Evolutionary conservation across 2,329 filamentous ascomycete species (phyloP), one percentile per base, ranked within the genome.

Genomic region (Hymenoscyphus infarciens): DNA sequence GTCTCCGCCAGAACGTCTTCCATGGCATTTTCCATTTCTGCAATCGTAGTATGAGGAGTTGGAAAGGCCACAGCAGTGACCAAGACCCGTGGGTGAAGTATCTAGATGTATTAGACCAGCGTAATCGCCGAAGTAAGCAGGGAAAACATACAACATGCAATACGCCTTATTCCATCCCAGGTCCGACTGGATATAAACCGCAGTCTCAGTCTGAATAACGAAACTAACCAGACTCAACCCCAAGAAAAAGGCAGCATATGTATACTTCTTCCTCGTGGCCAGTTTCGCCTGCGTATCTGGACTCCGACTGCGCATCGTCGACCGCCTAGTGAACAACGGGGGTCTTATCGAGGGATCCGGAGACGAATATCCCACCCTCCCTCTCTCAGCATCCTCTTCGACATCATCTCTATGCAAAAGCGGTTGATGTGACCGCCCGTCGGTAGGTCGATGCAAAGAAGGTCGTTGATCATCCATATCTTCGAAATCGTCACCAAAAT

Each of bases 161-260:
- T 97, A 99, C n/a, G 95, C 91, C 80, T 99, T 99, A 78, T 96
- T 86, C 95, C 95, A 99, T 67, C 90, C 87, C 67, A 97, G 78
- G 64, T 95, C 87, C 75, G 94, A 88, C 79, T 98, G 94, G 65
- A 99, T 95, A 78, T 97, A 93, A 10, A 96, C 88, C 11, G 93
- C 94, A 60, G 96, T 92, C 81, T 98, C 94, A 3, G 95, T 98
- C 83, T 99, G 95, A 5, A 97, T 81, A 56, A 92, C 91, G 75
- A 99, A 99, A 73, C 90, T 89, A 63, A 96, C 79, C 72, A 99
- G 81, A 73, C 90, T 95, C 69, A 97, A 74, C 33, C 89, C 77
- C 64, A 99, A 82, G 76, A 97, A 97, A 68, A 92, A 84, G 59
- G 84, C 88, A 1, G 95, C 94, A 74, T 94, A 91, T 27, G 90